A percentile compares a stretch with the other conserved stretches of the same genome.
Conservation (phyloP, 441 rosid genomes). For the Capsella rubella region DNA sequence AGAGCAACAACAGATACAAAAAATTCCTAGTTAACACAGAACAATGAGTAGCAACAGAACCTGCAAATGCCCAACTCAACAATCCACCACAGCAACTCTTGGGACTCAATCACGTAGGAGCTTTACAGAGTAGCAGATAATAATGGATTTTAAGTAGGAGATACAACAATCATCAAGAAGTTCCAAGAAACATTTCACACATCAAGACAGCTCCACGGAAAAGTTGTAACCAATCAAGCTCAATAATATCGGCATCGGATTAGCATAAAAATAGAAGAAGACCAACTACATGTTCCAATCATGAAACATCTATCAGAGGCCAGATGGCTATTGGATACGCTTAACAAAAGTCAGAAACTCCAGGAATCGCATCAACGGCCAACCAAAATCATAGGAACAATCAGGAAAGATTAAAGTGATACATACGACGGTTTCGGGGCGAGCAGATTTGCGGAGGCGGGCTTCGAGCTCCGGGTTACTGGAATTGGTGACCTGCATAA, state of each 20-base stretch:
- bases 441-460: slow-evolving; percentile 76
- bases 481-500: slow-evolving; percentile 84
- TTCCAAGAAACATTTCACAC: background rate
- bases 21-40: slow-evolving; percentile 22
- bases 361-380: slow-evolving; percentile 19
- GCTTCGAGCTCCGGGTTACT: slow-evolving; percentile 79
- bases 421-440: slow-evolving; percentile 75
- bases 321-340: slow-evolving; percentile 1
- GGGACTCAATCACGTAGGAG: background rate
- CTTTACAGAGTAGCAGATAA: slow-evolving; percentile 6
- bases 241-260: background rate
- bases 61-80: background rate
- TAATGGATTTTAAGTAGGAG: background rate
- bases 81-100: background rate
- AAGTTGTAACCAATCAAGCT: slow-evolving; percentile 1
- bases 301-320: background rate
- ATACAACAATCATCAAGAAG: slow-evolving; percentile 3
- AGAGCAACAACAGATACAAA: slow-evolving; percentile 23
- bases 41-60: slow-evolving; percentile 3
- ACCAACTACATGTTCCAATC: background rate
- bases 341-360: background rate
- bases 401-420: background rate
- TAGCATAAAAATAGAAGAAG: slow-evolving; percentile 2
- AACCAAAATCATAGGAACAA: background rate
- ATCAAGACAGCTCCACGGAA: background rate